These are phyloP conservation scores for Colletotrichum endophyticum DNA, from an alignment of 2,329 filamentous ascomycete species.

Conservation along the genomic window DNA sequence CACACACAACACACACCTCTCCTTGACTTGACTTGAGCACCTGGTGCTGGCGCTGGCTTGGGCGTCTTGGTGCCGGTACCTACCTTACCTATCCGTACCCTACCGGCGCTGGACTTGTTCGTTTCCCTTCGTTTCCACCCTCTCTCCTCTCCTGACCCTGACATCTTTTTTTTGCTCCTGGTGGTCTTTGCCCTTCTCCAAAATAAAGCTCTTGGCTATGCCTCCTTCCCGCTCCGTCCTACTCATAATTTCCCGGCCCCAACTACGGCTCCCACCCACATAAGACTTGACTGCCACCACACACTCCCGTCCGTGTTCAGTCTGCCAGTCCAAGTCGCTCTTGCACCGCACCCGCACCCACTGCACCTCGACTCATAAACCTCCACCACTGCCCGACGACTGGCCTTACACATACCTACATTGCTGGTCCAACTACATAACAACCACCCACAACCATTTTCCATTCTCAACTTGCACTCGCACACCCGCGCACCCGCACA, in stretches of 20 bases:
- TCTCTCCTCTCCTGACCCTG: slow-evolving; percentile 14
- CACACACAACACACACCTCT: neutral
- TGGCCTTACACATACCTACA: neutral
- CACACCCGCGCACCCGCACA: neutral
- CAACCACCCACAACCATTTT: neutral
- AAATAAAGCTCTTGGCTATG: slow-evolving; percentile 22
- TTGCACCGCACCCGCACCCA: neutral
- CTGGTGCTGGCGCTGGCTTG: neutral
- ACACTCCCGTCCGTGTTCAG: neutral
- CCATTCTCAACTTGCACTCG: neutral
- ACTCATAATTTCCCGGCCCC: slow-evolving; percentile 21
- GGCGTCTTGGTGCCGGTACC: neutral
- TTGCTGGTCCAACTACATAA: slow-evolving; percentile 4
- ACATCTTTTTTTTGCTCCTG: neutral
- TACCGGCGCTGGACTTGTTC: slow-evolving; percentile 1
- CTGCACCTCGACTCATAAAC: neutral
- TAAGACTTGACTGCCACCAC: slow-evolving; percentile 21
- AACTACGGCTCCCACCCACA: slow-evolving; percentile 20
- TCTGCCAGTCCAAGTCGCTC: slow-evolving; percentile 5
- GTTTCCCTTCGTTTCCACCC: slow-evolving; percentile 22
- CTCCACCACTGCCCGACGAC: neutral
- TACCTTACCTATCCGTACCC: neutral
- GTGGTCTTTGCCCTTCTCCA: slow-evolving; percentile 19
- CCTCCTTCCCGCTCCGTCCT: slow-evolving; percentile 20
- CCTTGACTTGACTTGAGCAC: neutral